Base-by-base conservation (phyloP, 139 green algal genomes). In the Tetraselmis striata region DNA sequence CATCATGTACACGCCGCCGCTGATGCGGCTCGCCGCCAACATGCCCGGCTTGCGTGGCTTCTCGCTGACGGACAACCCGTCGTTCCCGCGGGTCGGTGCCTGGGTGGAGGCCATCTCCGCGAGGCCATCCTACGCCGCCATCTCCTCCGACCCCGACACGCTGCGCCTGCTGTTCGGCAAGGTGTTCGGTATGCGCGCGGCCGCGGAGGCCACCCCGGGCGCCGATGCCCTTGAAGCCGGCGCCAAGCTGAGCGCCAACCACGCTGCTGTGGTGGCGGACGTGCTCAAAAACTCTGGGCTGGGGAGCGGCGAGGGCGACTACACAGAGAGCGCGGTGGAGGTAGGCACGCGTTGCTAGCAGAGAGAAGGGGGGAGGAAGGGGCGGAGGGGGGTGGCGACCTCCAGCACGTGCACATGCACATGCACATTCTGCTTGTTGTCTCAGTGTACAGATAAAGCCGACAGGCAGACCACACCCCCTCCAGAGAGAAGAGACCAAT, bases 11-110 rank as follows among this genome's bases (percentile, higher is more conserved):
- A 77, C 32, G 67, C 77, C 78, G 24, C 59, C 78, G 0, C 29
- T 86, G 78, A 78, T 83, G 83, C 79, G 83, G 11, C 78, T 86
- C 59, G 83, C 74, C 28, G 78, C 78, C 74, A 86, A 86, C 83
- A 59, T 86, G 83, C 83, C 83, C 1, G 28, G 29, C 1, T 28
- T 83, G 25, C 59, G 78, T 0, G 79, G 83, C 28, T 59, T 86
- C 27, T 22, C 45, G 22, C n/a, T 86, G 32, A 75, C 67, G 28
- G 75, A 77, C 28, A 74, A 83, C 32, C 28, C 78, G 11, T 28
- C 31, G 0, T 86, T 78, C 79, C 79, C 83, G 26, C 76, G 80
- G 31, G 58, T 83, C 5, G 58, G 24, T 23, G 67, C 30, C 31
- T 86, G 83, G 83, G 80, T 75, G 0, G 30, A 32, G 23, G 83